These are phyloP conservation scores for Tubosaeta sp. DNA, from an alignment of 768 basidiomycete genomes.

Conservation along the genomic window DNA sequence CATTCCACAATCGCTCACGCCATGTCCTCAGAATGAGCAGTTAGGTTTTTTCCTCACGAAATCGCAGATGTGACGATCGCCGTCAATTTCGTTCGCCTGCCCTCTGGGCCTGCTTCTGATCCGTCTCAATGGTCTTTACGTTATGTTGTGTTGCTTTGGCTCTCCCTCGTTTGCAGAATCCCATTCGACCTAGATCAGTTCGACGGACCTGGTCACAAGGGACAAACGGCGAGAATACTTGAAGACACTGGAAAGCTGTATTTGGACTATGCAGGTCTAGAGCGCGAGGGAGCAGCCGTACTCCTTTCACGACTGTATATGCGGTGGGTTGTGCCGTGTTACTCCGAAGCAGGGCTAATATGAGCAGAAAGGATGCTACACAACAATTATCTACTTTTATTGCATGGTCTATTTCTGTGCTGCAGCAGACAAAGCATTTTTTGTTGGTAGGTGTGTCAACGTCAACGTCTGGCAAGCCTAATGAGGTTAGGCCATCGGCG, in stretches of 20 bases:
- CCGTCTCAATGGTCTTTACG: constrained; percentile 71
- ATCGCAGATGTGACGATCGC: constrained; percentile 77
- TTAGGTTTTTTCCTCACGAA: constrained; percentile 92
- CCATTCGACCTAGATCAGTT: constrained; percentile 90
- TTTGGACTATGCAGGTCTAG: constrained; percentile 69
- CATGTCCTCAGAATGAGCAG: constrained; percentile 41
- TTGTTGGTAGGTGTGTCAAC: constrained; percentile 43
- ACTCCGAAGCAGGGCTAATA: constrained; percentile 8
- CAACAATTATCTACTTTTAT: constrained; percentile 51
- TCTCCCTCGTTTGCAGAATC: constrained; percentile 90
- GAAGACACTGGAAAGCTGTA: constrained; percentile 56
- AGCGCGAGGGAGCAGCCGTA: constrained; percentile 77
- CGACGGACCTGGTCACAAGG: constrained; percentile 53
- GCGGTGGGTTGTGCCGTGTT: constrained; percentile 44
- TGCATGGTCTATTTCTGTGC: constrained; percentile 37
- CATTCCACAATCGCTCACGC: background rate
- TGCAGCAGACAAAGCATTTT: constrained; percentile 40
- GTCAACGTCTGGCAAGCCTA: background rate
- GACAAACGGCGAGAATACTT: constrained; percentile 52
- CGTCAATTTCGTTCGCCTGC: constrained; percentile 55
- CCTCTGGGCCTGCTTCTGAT: constrained; percentile 40
- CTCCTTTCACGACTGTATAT: constrained; percentile 80
- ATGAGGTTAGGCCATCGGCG: constrained; percentile 54
- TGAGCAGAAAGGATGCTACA: constrained; percentile 54
- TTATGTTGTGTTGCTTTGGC: constrained; percentile 84